Base-by-base conservation (phyloP, 1,284 basidiomycete species). In the Trichosporon coremiiforme region DNA sequence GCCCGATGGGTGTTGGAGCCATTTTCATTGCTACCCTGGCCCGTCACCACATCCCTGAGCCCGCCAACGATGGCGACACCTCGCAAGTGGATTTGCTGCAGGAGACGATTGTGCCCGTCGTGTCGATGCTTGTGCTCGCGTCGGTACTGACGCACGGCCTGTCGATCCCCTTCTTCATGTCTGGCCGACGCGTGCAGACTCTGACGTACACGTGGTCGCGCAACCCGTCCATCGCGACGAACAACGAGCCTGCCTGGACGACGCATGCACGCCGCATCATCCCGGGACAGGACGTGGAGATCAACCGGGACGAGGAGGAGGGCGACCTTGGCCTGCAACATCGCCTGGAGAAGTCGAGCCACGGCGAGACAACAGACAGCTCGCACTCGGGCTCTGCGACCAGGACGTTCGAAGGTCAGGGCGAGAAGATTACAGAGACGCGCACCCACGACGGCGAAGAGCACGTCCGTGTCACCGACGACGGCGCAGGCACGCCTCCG, bases 1-100 rank as follows among this genome's bases (percentile, higher is more conserved):
- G 81, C 8, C 93, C 94, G 7, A 93, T 95, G 80, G 92, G 92
- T 36, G 89, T 94, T 69, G 92, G 81, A 66, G 95, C 93, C 20
- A 87, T 98, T 69, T 98, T 96, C 85, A 96, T 97, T 70, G 91
- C 91, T 2, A 96, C 94, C 0, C 87, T 95, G 9, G 94, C 95
- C 0, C 87, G 88, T 15, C 85, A 87, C 71, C 86, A 89, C 70
- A 86, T 97, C 12, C 89, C 90, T 0, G 84, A 85, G 5, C 86
- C 89, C 0, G 68, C 70, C 25, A 68, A 69, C 3, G 88, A 89
- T 0, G 72, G 76, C 5, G 77, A 82, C 66, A 85, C 86, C 50
- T 85, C 85, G 31, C 89, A 92, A 80, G 85, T 88, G 5, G 87
- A 91, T 71, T 80, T 91, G 13, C 85, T 97, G 15, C 87, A 89